These are phyloP conservation scores for Clarireedia hainanense DNA, from an alignment of 2,329 filamentous ascomycete species.

Conservation along the genomic window DNA sequence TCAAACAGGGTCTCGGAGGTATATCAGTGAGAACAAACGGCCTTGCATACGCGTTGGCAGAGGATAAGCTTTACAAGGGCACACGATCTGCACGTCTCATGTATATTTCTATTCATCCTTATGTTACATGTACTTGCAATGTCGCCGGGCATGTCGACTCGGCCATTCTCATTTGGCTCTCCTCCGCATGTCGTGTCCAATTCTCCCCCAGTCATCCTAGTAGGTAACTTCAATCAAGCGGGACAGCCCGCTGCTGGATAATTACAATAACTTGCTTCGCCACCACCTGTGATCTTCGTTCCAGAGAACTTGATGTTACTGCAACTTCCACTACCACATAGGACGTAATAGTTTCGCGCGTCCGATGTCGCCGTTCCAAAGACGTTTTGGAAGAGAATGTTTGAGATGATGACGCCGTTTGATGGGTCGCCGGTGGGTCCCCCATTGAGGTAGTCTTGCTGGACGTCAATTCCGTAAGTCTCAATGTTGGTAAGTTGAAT, in stretches of 20 bases:
- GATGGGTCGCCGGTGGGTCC: slow-evolving; percentile 32
- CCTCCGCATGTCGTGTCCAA: no score
- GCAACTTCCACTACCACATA: slow-evolving; percentile 35
- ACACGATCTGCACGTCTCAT: no score
- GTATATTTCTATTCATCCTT: no score
- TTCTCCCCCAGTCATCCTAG: no score
- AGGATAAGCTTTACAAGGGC: no score
- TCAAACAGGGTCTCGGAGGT: no score
- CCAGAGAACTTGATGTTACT: slow-evolving; percentile 31
- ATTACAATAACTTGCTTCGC: slow-evolving; percentile 22
- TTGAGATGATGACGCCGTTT: slow-evolving; percentile 32
- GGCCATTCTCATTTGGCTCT: no score
- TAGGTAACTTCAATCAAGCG: slow-evolving; percentile 1
- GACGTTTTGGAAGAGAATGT: slow-evolving; percentile 31
- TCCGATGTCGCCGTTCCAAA: slow-evolving; percentile 25
- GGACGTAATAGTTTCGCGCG: slow-evolving; percentile 32
- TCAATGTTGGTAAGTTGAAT: slow-evolving; percentile 37
- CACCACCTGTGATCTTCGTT: slow-evolving; percentile 27
- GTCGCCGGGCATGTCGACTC: no score
- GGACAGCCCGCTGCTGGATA: slow-evolving; percentile 25
- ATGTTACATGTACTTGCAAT: no score
- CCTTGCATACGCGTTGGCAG: no score
- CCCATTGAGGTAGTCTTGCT: slow-evolving; percentile 46
- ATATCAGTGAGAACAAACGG: no score
- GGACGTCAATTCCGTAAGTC: slow-evolving; percentile 42